Percentiles rank a stretch among this genome's conserved stretches.
Conservation (phyloP, 1,284 basidiomycete genomes). For the Sporisorium scitamineum region DNA sequence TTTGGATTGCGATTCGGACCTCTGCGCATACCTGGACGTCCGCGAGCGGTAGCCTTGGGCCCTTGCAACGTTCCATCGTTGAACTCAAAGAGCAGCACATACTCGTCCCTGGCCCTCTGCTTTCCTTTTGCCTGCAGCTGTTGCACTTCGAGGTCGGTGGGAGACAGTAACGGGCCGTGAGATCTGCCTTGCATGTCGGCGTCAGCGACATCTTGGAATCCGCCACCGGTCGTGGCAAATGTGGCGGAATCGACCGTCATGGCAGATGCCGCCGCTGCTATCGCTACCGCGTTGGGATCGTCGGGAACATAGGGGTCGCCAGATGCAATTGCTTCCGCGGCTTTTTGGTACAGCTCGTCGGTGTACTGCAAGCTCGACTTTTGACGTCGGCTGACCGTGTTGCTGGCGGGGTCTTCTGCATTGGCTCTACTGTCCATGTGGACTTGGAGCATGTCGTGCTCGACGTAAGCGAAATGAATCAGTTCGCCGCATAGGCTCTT, state of each 20-base stretch:
- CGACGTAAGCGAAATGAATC: slow-evolving; percentile 84
- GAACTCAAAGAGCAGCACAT: slow-evolving; percentile 70
- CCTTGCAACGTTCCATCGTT: slow-evolving; percentile 70
- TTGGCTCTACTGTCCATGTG: slow-evolving; percentile 70
- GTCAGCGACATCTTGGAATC: slow-evolving; percentile 49
- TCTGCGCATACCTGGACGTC: slow-evolving; percentile 49
- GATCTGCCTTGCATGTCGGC: slow-evolving; percentile 21
- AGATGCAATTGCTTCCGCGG: slow-evolving; percentile 29
- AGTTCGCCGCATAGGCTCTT: slow-evolving; percentile 88
- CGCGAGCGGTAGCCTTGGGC: slow-evolving; percentile 68
- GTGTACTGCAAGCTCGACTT: slow-evolving; percentile 22
- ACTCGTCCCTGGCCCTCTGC: slow-evolving; percentile 56
- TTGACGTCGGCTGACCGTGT: slow-evolving; percentile 26
- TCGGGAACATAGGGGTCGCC: slow-evolving; percentile 28
- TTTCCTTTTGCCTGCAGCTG: slow-evolving; percentile 41
- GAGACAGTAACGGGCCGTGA: slow-evolving; percentile 28
- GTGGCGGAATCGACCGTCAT: slow-evolving; percentile 35
- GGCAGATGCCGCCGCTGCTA: slow-evolving; percentile 5
- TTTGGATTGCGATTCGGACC: slow-evolving; percentile 37
- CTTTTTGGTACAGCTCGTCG: slow-evolving; percentile 54
- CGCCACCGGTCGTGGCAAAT: slow-evolving; percentile 42
- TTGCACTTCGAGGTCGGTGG: slow-evolving; percentile 42
- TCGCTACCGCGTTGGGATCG: slow-evolving; percentile 16
- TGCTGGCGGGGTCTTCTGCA: slow-evolving; percentile 37
- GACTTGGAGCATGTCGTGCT: slow-evolving; percentile 76